A percentile compares a stretch with the other conserved stretches of the same genome.
Evolutionary conservation across 805 yeast genomes (phyloP).

Genomic region (Diddensiella santjacobensis): DNA sequence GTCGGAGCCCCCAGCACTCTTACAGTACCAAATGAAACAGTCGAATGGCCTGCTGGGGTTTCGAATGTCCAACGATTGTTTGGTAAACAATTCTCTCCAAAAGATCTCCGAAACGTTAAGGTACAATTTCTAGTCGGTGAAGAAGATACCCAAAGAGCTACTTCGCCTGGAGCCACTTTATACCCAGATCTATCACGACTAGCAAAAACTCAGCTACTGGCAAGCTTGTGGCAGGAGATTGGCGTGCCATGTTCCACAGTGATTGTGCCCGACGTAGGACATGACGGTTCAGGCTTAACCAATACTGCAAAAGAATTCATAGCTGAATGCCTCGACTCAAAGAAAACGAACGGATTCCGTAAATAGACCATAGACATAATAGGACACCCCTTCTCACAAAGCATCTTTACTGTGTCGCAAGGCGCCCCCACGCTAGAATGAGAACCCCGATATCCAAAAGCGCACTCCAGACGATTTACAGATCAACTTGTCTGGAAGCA

Average conservation of each 20-base stretch:
- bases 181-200: conserved; percentile 4
- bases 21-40: neutral
- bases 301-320: conserved; percentile 5
- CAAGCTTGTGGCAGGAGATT: neutral
- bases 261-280: conserved; percentile 5
- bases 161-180: conserved; percentile 6
- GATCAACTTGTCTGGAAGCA: too few relatives aligned
- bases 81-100: conserved; percentile 1
- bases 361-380: neutral
- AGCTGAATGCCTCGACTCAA: neutral
- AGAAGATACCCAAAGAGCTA: conserved; percentile 4
- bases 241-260: neutral
- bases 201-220: conserved; percentile 2
- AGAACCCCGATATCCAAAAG: too few relatives aligned
- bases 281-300: conserved; percentile 2
- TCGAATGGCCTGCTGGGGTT: conserved; percentile 9
- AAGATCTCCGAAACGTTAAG: neutral
- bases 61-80: conserved; percentile 1
- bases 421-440: too few relatives aligned
- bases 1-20: conserved; percentile 12
- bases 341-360: neutral
- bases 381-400: too few relatives aligned
- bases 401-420: too few relatives aligned
- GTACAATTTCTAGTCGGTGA: conserved; percentile 9
- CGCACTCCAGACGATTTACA: too few relatives aligned